phyloP scores from a whole-genome alignment of 1,284 basidiomycete species.

The Leccinum ponderosum region DNA sequence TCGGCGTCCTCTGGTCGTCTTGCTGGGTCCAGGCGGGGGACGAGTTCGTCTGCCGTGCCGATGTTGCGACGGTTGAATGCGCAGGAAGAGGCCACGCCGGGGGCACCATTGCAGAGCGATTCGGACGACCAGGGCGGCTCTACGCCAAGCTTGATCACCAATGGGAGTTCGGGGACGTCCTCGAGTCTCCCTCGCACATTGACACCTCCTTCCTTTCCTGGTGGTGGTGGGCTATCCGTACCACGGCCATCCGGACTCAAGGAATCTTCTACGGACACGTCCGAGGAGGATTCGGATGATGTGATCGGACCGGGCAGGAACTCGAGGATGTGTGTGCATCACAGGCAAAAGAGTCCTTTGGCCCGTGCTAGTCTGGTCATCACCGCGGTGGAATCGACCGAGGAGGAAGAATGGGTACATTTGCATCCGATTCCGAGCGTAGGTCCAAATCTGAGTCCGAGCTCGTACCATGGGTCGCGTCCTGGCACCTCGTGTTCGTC shows the following conservation, averaged over 20 bases:
- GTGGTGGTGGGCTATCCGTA: slow-evolving; percentile 13
- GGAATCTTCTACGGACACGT: slow-evolving; percentile 19
- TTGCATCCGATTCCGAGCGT: not conserved
- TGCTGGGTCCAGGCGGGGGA: slow-evolving; percentile 1
- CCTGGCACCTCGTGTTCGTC: slow-evolving; percentile 24
- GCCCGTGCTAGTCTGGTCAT: not conserved
- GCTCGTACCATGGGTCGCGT: slow-evolving; percentile 10
- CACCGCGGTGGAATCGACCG: slow-evolving; percentile 2
- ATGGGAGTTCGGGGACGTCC: slow-evolving; percentile 16
- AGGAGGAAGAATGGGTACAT: slow-evolving; percentile 13
- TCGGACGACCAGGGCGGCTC: slow-evolving; percentile 14
- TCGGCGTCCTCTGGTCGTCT: slow-evolving; percentile 8
- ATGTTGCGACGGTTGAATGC: slow-evolving; percentile 20
- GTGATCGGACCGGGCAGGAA: not conserved
- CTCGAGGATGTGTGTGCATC: slow-evolving; percentile 8
- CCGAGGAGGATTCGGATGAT: slow-evolving; percentile 18
- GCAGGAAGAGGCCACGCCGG: slow-evolving; percentile 8
- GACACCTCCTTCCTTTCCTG: slow-evolving; percentile 8
- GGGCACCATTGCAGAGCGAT: not conserved
- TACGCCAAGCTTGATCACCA: slow-evolving; percentile 29
- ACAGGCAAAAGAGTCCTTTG: slow-evolving; percentile 11
- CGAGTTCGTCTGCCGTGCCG: slow-evolving; percentile 11
- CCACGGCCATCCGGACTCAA: slow-evolving; percentile 25
- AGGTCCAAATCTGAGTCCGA: not conserved
- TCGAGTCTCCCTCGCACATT: slow-evolving; percentile 12